A percentile compares a stretch with the other conserved stretches of the same genome.
These are phyloP conservation scores for Trametes hirsuta DNA, from an alignment of 1,284 basidiomycete species.

Conservation along the genomic window DNA sequence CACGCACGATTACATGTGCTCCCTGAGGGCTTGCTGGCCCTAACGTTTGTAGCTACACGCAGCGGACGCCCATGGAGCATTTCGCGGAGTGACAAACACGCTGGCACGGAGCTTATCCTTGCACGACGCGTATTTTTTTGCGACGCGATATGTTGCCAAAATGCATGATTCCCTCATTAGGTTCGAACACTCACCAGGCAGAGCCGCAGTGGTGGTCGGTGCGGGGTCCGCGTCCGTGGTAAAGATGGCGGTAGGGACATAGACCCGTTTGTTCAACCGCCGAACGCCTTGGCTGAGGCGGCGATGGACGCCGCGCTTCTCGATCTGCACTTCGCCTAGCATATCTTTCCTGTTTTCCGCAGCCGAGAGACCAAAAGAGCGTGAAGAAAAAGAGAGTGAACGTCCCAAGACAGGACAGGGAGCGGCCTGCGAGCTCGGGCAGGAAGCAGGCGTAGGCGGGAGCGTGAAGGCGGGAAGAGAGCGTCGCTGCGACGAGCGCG, in stretches of 20 bases:
- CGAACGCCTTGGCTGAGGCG: conserved; percentile 16
- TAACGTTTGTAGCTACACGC: too few species aligned
- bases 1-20: too few species aligned
- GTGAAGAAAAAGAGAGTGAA: conserved; percentile 33
- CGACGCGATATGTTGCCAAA: background rate
- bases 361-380: conserved; percentile 24
- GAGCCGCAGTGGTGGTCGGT: background rate
- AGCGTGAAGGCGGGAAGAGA: conserved; percentile 9
- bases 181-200: conserved; percentile 9
- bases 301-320: conserved; percentile 28
- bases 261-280: conserved; percentile 19
- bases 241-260: conserved; percentile 19
- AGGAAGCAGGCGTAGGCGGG: conserved; percentile 9
- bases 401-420: conserved; percentile 27
- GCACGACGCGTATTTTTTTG: too few species aligned
- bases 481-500: background rate
- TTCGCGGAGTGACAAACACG: too few species aligned
- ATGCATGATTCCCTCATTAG: too few species aligned
- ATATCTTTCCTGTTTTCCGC: conserved; percentile 19
- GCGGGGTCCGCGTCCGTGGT: background rate
- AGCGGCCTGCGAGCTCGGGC: conserved; percentile 21
- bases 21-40: too few species aligned
- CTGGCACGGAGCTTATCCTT: too few species aligned
- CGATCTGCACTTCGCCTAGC: conserved; percentile 26
- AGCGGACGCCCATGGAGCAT: too few species aligned